Base-by-base conservation (phyloP, 495 filamentous ascomycete species). In the Hypoxylon rickii region DNA sequence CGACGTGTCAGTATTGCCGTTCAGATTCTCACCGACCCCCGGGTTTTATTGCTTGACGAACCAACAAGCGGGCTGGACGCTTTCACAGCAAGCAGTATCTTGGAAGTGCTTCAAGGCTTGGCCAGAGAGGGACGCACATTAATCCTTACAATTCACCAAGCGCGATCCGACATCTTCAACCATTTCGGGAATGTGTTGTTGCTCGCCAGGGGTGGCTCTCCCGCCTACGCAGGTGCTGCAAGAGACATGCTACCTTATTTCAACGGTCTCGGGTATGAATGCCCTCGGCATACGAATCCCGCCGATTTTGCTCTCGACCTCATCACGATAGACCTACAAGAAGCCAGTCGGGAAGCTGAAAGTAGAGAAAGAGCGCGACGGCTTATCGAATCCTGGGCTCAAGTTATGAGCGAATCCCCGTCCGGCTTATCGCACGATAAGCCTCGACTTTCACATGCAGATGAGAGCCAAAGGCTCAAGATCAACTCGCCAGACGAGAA, bases 271-370 rank as follows among this genome's bases (percentile, higher is more conserved):
- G 85, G 85, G 3, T 81, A 84, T 53, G 61, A 79, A 8, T 90
- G 87, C 64, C 84, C 86, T 3, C 71, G 71, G 16, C 80, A 81
- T 44, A 86, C 84, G 13, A 92, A 90, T 51, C 87, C 87, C 2
- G 86, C 88, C 2, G 88, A 90, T 63, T 89, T 89, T 53, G 86
- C 86, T 2, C 72, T 90, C 10, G 88, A 91, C 66, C 73, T 89
- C 5, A 87, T 91, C 44, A 89, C 88, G 0, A 79, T 90, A 18
- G 84, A 90, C 55, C 74, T 90, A 0, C 87, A 88, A 60, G 79
- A 83, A 39, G 79, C 75, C 39, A 66, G 73, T 10, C 77, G 78
- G 13, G 87, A 90, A 65, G 74, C 67, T 5, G 69, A 78, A 10
- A 88, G 79, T 29, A 74, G 85, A 19, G 69, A 79, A 50, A 83